Evolutionary conservation across 306 rosid species (phyloP), one percentile per base, ranked within the genome.

Genomic region (Prinsepia uniflora): DNA sequence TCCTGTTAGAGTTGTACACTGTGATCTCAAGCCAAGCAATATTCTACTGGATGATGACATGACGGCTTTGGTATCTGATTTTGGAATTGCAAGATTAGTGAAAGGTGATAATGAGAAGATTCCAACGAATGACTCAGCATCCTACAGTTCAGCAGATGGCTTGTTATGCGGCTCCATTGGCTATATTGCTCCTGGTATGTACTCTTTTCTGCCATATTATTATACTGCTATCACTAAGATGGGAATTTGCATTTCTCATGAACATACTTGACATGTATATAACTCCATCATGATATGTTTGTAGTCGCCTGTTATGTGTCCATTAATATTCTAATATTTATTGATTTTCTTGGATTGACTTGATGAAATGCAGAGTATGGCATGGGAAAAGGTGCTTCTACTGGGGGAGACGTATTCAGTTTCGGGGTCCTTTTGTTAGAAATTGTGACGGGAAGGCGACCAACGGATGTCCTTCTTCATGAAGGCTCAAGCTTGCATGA

Each of bases 1-100:
- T 44, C 98, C 91, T 0, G 83, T 87, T 53, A 81, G 83, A 79
- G 90, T 94, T 4, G 94, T 87, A 48, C 98, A 90, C 73, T 91
- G 97, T 65, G 97, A 94, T 80, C 91, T 94, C 50, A 94, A 94
- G 80, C 99, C 99, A 0, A 94, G 96, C 74, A 94, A 94, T 68
- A 94, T 94, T 81, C 88, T 91, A 65, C 97, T 94, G 50, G 92
- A 89, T 70, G 85, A 86, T 7, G 88, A 91, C 67, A 58, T 94
- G 77, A 94, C 95, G 6, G 96, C 99, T 70, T 68, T 94, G 83
- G 92, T 94, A 10, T 76, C 97, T 62, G 97, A 94, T 76, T 94
- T 94, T 80, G 99, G 99, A 55, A 94, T 94, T 80, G 65, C 99
- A 12, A 87, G 88, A 81, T 79, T 93, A 54, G 68, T 87, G 9